phyloP scores from a whole-genome alignment of 2,329 filamentous ascomycete genomes.

The Colletotrichum scovillei region DNA sequence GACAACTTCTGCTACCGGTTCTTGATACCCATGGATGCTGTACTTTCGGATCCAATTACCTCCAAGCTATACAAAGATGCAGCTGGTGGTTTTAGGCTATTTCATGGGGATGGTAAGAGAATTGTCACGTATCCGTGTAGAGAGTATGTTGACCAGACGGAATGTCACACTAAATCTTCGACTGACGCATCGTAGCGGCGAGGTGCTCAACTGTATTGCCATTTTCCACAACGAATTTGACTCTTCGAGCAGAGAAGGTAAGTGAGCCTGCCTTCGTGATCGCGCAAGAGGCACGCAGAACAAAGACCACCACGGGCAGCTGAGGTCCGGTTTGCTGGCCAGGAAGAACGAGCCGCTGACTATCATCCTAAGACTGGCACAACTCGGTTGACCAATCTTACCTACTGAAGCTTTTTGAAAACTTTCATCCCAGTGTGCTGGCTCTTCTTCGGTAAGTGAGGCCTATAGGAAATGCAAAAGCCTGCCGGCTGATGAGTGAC shows the following conservation, averaged over 20 bases:
- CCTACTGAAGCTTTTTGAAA: slow-evolving; percentile 42
- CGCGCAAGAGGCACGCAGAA: too few species aligned
- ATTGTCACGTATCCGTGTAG: slow-evolving; percentile 49
- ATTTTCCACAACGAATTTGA: slow-evolving; percentile 44
- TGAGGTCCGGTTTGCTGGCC: neutral
- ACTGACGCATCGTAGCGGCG: slow-evolving; percentile 38
- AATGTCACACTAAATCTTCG: neutral
- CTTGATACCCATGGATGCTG: slow-evolving; percentile 46
- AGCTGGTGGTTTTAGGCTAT: slow-evolving; percentile 31
- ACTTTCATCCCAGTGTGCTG: slow-evolving; percentile 42
- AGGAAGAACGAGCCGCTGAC: neutral
- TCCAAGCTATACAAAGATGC: slow-evolving; percentile 31
- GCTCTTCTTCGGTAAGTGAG: slow-evolving; percentile 42
- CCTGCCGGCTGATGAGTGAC: neutral
- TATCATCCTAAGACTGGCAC: slow-evolving; percentile 20
- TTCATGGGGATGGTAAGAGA: slow-evolving; percentile 36
- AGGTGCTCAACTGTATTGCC: slow-evolving; percentile 49
- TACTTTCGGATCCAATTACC: slow-evolving; percentile 42
- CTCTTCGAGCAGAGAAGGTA: slow-evolving; percentile 22
- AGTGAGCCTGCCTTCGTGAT: neutral
- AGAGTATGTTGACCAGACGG: slow-evolving; percentile 38
- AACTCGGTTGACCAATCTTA: slow-evolving; percentile 41
- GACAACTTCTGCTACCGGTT: slow-evolving; percentile 52
- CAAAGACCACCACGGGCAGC: too few species aligned
- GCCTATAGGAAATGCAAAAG: neutral